Conservation (phyloP, 2,329 filamentous ascomycete genomes). For the Davidsoniella virescens region DNA sequence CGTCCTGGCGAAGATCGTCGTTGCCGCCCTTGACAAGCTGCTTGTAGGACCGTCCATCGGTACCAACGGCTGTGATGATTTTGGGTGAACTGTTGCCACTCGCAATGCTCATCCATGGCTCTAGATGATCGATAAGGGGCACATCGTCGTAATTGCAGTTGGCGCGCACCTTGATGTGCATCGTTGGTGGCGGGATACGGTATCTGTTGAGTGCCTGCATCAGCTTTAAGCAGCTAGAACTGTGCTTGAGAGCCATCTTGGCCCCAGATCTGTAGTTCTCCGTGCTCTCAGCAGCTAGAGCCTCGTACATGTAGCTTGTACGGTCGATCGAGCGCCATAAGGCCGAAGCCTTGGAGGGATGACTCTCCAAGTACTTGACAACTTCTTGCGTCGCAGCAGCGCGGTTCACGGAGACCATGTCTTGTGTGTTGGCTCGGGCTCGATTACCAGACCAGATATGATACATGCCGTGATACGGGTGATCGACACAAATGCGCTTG, state of each 20-base stretch:
- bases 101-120: constrained; percentile 66
- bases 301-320: constrained; percentile 51
- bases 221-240: constrained; percentile 45
- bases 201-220: constrained; percentile 46
- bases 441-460: constrained; percentile 78
- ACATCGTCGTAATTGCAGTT: constrained; percentile 61
- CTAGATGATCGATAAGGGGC: constrained; percentile 57
- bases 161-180: constrained; percentile 61
- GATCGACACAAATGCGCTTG: constrained; percentile 71
- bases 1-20: constrained; percentile 90
- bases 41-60: constrained; percentile 65
- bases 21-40: constrained; percentile 91
- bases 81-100: constrained; percentile 87
- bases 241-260: constrained; percentile 48
- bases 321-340: constrained; percentile 60
- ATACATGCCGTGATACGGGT: constrained; percentile 95
- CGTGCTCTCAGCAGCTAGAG: constrained; percentile 48
- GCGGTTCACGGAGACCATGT: constrained; percentile 58
- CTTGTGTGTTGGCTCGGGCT: constrained; percentile 50
- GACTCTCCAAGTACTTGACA: constrained; percentile 41
- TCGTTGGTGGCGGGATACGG: constrained; percentile 72
- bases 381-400: constrained; percentile 57
- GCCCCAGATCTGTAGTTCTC: constrained; percentile 51
- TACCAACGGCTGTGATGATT: constrained; percentile 67
- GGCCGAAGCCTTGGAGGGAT: constrained; percentile 26